phyloP scores from a whole-genome alignment of 108 stramenopile species.

The Cyclotella choctawhatcheeana region DNA sequence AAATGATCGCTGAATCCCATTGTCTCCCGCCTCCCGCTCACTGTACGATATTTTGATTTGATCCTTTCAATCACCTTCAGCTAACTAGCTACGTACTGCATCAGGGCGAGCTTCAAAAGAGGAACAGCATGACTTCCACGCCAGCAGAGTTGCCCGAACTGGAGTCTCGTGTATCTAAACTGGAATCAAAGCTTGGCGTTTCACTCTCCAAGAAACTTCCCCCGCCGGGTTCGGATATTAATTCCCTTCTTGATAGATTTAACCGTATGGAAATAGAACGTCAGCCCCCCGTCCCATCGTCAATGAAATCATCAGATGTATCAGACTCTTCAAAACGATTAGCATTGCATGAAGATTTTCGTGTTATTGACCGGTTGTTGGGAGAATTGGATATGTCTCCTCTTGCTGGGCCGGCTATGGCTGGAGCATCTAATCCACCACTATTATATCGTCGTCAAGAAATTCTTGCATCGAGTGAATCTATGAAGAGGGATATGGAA shows the following conservation, averaged over 20 bases:
- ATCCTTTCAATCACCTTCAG: background rate
- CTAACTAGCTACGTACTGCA: too few species aligned
- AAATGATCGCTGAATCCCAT: constrained; percentile 8
- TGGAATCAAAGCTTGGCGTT: constrained; percentile 39
- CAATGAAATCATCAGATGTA: constrained; percentile 15
- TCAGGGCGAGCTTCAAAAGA: background rate
- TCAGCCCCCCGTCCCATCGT: constrained; percentile 13
- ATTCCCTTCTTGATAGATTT: constrained; percentile 36
- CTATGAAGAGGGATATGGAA: constrained; percentile 59
- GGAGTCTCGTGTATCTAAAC: constrained; percentile 31
- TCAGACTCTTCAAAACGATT: constrained; percentile 19
- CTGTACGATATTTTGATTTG: background rate
- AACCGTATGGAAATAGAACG: constrained; percentile 27
- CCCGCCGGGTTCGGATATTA: constrained; percentile 6
- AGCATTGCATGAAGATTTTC: constrained; percentile 47
- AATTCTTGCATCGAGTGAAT: constrained; percentile 62
- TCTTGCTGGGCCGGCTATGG: constrained; percentile 32
- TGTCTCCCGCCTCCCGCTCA: background rate
- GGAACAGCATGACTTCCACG: background rate
- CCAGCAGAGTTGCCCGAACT: constrained; percentile 22
- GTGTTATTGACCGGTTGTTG: constrained; percentile 35
- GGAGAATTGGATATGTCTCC: constrained; percentile 40
- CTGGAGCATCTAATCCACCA: constrained; percentile 30
- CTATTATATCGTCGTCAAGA: constrained; percentile 69
- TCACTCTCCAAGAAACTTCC: background rate